A percentile compares a stretch with the other conserved stretches of the same genome.
Conservation (phyloP, 768 basidiomycete species). For the Hirschioporus abietinus region DNA sequence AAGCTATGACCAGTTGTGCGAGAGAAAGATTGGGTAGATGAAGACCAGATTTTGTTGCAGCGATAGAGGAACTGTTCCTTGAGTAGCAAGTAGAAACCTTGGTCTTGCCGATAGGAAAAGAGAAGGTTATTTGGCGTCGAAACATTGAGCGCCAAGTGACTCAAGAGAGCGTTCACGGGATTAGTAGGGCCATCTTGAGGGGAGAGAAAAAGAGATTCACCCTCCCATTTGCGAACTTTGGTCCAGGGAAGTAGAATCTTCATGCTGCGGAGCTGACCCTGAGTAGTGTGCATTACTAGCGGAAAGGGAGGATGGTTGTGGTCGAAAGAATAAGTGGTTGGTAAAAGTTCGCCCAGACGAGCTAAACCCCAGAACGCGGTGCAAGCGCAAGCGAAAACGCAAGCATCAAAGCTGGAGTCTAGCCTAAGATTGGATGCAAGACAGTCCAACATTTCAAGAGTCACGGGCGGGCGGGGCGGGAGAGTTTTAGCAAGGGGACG, state of each 20-base stretch:
- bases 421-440: no score
- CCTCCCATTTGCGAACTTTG: background rate
- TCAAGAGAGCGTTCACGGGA: no score
- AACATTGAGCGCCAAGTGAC: conserved; percentile 15
- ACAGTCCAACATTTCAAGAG: no score
- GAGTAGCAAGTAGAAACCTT: conserved; percentile 14
- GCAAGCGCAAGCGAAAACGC: no score
- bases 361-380: no score
- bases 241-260: background rate
- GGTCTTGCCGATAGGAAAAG: background rate
- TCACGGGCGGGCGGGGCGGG: no score
- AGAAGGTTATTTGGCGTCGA: conserved; percentile 6
- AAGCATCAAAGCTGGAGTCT: no score
- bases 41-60: background rate
- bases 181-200: conserved; percentile 11
- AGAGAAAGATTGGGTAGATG: background rate
- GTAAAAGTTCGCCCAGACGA: no score
- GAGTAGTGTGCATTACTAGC: background rate
- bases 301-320: no score
- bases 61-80: background rate
- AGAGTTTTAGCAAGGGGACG: no score
- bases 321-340: no score
- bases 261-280: no score
- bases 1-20: background rate
- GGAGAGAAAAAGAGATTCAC: background rate